Evolutionary conservation across 768 basidiomycete genomes (phyloP).

Genomic region (Calocera cornea): DNA sequence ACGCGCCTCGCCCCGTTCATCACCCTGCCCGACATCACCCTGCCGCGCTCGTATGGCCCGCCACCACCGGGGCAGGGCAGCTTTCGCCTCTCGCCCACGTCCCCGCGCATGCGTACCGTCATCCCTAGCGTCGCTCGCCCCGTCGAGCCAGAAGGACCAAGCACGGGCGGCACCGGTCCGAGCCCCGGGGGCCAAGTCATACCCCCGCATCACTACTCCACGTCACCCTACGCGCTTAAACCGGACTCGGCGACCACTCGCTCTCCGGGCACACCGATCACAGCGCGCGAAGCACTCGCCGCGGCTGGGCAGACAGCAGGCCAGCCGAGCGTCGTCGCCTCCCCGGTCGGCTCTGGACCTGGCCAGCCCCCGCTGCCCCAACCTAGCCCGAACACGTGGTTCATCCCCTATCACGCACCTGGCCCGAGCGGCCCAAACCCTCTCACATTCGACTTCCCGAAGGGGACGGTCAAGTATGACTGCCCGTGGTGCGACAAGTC

Average conservation of each 20-base stretch:
- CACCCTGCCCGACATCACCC: not conserved
- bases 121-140: constrained; percentile 1
- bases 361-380: not conserved
- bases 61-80: not conserved
- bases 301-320: not conserved
- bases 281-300: not conserved
- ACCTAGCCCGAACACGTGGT: not conserved
- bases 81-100: not conserved
- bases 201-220: not conserved
- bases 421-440: not conserved
- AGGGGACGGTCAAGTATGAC: not conserved
- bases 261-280: not conserved
- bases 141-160: not conserved
- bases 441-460: not conserved
- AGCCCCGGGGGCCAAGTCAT: not conserved
- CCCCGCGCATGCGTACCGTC: not conserved
- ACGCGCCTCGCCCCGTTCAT: not conserved
- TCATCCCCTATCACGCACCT: constrained; percentile 3
- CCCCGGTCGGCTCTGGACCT: not conserved
- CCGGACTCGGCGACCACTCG: not conserved
- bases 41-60: not conserved
- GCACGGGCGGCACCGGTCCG: not conserved
- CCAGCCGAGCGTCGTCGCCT: not conserved
- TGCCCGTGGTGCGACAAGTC: constrained; percentile 3
- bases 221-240: not conserved